phyloP scores from a whole-genome alignment of 2,329 filamentous ascomycete species.

The Hypoxylon sp. region DNA sequence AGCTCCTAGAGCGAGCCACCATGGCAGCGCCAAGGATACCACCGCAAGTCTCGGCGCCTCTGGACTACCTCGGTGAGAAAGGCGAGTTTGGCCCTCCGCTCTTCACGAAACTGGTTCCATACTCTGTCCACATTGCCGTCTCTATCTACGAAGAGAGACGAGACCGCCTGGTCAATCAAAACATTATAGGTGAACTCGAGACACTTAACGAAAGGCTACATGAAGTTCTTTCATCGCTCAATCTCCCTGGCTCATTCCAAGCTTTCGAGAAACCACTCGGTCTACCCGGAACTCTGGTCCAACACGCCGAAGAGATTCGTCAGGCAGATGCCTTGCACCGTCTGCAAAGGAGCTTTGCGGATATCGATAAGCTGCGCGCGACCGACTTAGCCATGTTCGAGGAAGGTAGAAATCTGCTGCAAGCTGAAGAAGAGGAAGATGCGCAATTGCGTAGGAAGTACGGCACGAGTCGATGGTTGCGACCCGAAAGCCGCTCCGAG shows the following conservation, averaged over 20 bases:
- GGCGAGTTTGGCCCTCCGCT: slow-evolving; percentile 85
- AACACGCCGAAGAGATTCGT: slow-evolving; percentile 93
- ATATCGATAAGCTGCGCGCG: slow-evolving; percentile 89
- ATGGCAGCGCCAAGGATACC: slow-evolving; percentile 88
- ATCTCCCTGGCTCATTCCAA: slow-evolving; percentile 91
- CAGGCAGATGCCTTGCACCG: slow-evolving; percentile 88
- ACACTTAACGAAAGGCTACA: slow-evolving; percentile 83
- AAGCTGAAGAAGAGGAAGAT: slow-evolving; percentile 87
- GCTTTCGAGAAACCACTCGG: slow-evolving; percentile 95
- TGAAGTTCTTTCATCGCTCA: slow-evolving; percentile 82
- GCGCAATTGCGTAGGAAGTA: slow-evolving; percentile 79
- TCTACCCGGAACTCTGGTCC: slow-evolving; percentile 83
- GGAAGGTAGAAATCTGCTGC: slow-evolving; percentile 83
- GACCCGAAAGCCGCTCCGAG: slow-evolving; percentile 77
- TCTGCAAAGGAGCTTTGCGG: slow-evolving; percentile 82
- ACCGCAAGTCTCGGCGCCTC: slow-evolving; percentile 83
- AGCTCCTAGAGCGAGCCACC: slow-evolving; percentile 84
- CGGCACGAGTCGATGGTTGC: slow-evolving; percentile 87
- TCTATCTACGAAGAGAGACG: slow-evolving; percentile 95
- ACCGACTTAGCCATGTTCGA: slow-evolving; percentile 83
- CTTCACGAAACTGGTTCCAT: slow-evolving; percentile 92
- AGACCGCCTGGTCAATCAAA: slow-evolving; percentile 90
- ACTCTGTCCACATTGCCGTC: slow-evolving; percentile 93
- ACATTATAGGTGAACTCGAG: slow-evolving; percentile 87
- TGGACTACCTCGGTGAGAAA: slow-evolving; percentile 82